These are phyloP conservation scores for Pelargonium citronellum DNA, from an alignment of 441 rosid genomes.

Conservation along the genomic window DNA sequence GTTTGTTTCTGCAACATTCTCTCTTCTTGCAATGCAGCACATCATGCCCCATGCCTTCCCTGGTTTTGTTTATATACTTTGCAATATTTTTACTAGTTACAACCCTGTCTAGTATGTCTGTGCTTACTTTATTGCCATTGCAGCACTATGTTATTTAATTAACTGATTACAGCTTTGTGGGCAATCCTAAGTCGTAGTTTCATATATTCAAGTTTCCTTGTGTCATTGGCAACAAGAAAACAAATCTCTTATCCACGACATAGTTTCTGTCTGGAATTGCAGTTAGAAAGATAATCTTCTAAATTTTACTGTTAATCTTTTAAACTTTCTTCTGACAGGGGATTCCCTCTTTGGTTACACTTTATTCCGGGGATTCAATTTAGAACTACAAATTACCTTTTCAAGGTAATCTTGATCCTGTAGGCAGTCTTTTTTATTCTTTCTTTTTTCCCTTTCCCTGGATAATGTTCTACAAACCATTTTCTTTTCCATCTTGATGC, in stretches of 20 bases:
- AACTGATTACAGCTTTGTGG: background rate
- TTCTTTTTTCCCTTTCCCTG: background rate
- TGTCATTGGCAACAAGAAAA: background rate
- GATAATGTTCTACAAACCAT: background rate
- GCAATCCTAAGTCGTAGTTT: background rate
- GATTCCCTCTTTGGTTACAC: slow-evolving; percentile 74
- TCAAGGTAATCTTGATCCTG: slow-evolving; percentile 34
- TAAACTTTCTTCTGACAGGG: slow-evolving; percentile 30
- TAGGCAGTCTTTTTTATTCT: background rate
- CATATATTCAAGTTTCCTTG: background rate
- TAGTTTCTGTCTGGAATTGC: background rate
- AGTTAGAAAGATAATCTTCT: background rate
- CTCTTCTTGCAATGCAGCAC: background rate
- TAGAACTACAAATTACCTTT: slow-evolving; percentile 44
- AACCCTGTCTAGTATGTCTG: background rate
- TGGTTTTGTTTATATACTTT: background rate
- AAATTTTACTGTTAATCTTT: background rate
- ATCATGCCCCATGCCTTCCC: background rate
- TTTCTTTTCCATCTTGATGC: background rate
- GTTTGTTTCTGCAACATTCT: slow-evolving; percentile 25
- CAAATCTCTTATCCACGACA: background rate
- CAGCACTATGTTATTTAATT: background rate
- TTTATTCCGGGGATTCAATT: slow-evolving; percentile 68
- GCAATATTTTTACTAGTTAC: background rate
- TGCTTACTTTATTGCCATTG: background rate